Percentiles rank a stretch among this genome's conserved stretches.
Evolutionary conservation across 1,284 basidiomycete genomes (phyloP).

Genomic region (Rhodotorula sp.): DNA sequence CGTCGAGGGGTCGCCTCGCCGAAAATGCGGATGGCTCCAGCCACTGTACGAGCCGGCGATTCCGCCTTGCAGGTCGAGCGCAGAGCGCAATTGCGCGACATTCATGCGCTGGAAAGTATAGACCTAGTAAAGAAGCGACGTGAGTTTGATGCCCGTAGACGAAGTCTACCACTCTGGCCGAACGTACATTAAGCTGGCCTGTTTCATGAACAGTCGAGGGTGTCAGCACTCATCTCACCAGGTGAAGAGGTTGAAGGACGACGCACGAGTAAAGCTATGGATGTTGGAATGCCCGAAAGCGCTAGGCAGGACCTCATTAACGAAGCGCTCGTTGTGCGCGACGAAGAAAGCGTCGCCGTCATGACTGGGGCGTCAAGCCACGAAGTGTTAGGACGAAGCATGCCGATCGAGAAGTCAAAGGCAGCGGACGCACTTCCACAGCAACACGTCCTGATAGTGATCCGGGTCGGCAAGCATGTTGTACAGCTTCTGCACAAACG

Average conservation of each 20-base stretch:
- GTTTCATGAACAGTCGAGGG: neutral
- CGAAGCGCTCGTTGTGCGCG: slow-evolving; percentile 22
- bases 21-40: slow-evolving; percentile 27
- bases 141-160: neutral
- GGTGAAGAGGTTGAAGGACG: no score
- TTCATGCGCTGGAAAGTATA: slow-evolving; percentile 28
- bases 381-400: neutral
- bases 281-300: slow-evolving; percentile 28
- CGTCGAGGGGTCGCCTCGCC: slow-evolving; percentile 7
- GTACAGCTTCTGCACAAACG: slow-evolving; percentile 33
- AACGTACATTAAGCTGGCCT: slow-evolving; percentile 3
- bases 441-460: slow-evolving; percentile 23
- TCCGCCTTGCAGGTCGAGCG: slow-evolving; percentile 10
- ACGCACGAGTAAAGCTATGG: slow-evolving; percentile 33
- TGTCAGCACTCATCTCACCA: no score
- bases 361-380: neutral
- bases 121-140: neutral
- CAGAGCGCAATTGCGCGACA: slow-evolving; percentile 15
- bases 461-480: slow-evolving; percentile 23
- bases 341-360: slow-evolving; percentile 31
- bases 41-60: slow-evolving; percentile 20
- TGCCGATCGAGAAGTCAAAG: neutral
- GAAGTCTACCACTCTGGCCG: no score
- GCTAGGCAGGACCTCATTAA: slow-evolving; percentile 19
- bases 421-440: slow-evolving; percentile 11